Conservation (phyloP, 2,329 filamentous ascomycete species). For the Pyrenophora seminiperda region DNA sequence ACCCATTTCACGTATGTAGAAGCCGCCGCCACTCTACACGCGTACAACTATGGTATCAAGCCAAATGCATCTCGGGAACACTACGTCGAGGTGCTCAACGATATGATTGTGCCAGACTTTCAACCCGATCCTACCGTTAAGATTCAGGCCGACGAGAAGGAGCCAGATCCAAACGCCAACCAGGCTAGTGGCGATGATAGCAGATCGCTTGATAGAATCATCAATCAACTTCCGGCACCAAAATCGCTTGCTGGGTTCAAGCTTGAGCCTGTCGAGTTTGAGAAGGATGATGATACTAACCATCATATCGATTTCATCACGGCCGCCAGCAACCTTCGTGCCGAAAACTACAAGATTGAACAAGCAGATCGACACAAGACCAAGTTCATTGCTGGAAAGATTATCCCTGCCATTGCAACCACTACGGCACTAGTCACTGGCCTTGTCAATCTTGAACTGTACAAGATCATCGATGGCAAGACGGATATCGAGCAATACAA, state of each 20-base stretch:
- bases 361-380: constrained; percentile 94
- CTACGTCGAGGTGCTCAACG: constrained; percentile 80
- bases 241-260: constrained; percentile 86
- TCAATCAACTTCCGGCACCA: constrained; percentile 73
- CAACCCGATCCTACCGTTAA: constrained; percentile 87
- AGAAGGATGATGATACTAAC: constrained; percentile 98
- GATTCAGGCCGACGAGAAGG: constrained; percentile 95
- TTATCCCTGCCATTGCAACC: constrained; percentile 97
- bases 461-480: constrained; percentile 97
- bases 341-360: constrained; percentile 97
- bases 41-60: constrained; percentile 97
- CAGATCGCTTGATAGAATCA: constrained; percentile 75
- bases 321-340: constrained; percentile 91
- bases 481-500: constrained; percentile 98
- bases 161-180: constrained; percentile 85
- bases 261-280: constrained; percentile 89
- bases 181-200: constrained; percentile 69
- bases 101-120: constrained; percentile 96
- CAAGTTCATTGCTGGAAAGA: constrained; percentile 99
- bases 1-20: constrained; percentile 89
- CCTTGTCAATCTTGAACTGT: constrained; percentile 87
- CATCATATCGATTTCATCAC: constrained; percentile 99
- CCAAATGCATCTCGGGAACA: constrained; percentile 73
- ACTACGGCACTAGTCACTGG: constrained; percentile 96
- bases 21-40: constrained; percentile 87